Conservation (phyloP, 2,329 filamentous ascomycete genomes). For the Penicillium griseofulvum region DNA sequence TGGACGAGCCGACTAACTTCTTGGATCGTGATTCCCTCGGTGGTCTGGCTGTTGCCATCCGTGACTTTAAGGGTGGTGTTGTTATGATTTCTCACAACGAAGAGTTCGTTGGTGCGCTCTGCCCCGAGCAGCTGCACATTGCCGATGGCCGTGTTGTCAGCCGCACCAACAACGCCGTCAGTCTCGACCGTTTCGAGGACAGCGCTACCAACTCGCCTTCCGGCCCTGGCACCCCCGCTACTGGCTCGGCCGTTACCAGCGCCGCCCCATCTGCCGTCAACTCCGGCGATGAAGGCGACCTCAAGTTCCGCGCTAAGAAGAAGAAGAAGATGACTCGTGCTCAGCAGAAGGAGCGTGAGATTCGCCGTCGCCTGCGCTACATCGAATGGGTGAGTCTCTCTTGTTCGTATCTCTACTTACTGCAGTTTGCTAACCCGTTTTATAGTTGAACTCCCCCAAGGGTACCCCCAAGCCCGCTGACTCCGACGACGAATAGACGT, state of each 20-base stretch:
- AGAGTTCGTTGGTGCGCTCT: conserved; percentile 93
- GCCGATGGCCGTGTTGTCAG: conserved; percentile 81
- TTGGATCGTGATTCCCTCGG: conserved; percentile 96
- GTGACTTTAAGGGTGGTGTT: conserved; percentile 96
- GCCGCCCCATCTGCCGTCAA: conserved; percentile 66
- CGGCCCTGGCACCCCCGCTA: conserved; percentile 52
- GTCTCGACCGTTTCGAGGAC: conserved; percentile 85
- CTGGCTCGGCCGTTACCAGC: conserved; percentile 59
- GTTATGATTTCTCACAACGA: conserved; percentile 99
- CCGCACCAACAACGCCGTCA: conserved; percentile 72
- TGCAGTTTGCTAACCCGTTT: conserved; percentile 25
- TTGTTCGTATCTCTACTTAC: neutral
- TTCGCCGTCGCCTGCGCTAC: conserved; percentile 80
- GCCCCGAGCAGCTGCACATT: conserved; percentile 95
- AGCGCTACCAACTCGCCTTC: conserved; percentile 59
- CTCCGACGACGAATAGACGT: conserved; percentile 67
- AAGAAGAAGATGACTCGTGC: conserved; percentile 99
- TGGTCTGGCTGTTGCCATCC: conserved; percentile 93
- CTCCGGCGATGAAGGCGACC: conserved; percentile 77
- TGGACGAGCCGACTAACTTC: conserved; percentile 99
- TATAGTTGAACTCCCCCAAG: conserved; percentile 82
- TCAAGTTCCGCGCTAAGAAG: conserved; percentile 86
- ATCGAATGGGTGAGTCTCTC: conserved; percentile 54
- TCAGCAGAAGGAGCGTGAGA: conserved; percentile 90
- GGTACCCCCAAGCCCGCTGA: conserved; percentile 74